These are phyloP conservation scores for Beauveria asiatica DNA, from an alignment of 2,329 filamentous ascomycete species.

Conservation along the genomic window DNA sequence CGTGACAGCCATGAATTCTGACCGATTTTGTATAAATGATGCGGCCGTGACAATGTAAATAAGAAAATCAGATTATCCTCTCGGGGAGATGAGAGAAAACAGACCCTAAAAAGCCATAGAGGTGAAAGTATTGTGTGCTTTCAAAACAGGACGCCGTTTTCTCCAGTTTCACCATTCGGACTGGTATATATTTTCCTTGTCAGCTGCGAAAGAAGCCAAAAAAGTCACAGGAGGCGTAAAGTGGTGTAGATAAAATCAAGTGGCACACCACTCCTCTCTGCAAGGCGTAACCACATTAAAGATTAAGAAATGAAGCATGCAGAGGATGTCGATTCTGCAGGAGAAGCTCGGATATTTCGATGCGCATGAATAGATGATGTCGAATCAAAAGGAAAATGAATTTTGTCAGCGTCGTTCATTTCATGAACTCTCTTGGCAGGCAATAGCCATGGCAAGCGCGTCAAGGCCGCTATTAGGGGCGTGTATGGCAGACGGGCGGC, in stretches of 20 bases:
- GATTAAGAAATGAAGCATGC: slow-evolving; percentile 2
- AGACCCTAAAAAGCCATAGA: not conserved
- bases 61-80: not conserved
- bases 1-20: not conserved
- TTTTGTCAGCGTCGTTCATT: not conserved
- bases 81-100: not conserved
- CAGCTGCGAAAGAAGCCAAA: not conserved
- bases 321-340: slow-evolving; percentile 6
- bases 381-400: not conserved
- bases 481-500: slow-evolving; percentile 32
- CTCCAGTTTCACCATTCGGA: not conserved
- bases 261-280: not conserved
- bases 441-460: slow-evolving; percentile 45
- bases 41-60: not conserved
- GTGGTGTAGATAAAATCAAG: not conserved
- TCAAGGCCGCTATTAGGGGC: slow-evolving; percentile 47
- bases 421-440: slow-evolving; percentile 36
- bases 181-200: slow-evolving; percentile 1
- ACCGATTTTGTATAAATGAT: slow-evolving; percentile 6
- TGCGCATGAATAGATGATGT: not conserved
- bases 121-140: not conserved
- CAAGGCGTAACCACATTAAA: slow-evolving; percentile 1
- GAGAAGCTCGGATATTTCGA: not conserved
- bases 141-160: not conserved
- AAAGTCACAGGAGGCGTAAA: not conserved